phyloP scores from a whole-genome alignment of 768 basidiomycete species.

The Auricularia cornea region DNA sequence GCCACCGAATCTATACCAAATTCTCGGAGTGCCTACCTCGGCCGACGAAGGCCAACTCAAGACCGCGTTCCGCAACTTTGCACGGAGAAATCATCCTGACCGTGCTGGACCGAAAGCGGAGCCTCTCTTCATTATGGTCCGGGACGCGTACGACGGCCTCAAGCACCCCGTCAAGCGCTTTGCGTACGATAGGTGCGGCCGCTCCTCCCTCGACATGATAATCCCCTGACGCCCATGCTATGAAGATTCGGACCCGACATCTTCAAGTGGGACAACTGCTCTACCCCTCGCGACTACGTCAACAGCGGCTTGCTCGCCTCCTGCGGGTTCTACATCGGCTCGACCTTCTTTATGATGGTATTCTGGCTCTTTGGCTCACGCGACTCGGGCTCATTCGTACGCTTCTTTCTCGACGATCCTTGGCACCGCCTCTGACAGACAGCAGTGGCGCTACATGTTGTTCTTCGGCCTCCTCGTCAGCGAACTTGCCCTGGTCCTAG shows the following conservation, averaged over 20 bases:
- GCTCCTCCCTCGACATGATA: background rate
- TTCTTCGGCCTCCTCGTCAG: conserved; percentile 51
- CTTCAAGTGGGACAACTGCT: conserved; percentile 55
- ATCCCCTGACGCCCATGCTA: no score
- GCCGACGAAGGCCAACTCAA: conserved; percentile 64
- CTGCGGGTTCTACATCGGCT: conserved; percentile 57
- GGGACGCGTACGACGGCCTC: conserved; percentile 70
- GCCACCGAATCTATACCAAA: conserved; percentile 69
- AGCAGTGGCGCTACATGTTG: conserved; percentile 83
- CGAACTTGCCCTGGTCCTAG: conserved; percentile 59
- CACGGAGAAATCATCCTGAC: conserved; percentile 70
- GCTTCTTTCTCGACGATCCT: no score
- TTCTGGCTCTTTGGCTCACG: conserved; percentile 53
- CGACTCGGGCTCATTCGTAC: conserved; percentile 56
- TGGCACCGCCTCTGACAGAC: conserved; percentile 1
- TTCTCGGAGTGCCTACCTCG: conserved; percentile 52
- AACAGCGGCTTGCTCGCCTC: conserved; percentile 54
- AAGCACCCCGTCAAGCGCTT: conserved; percentile 71
- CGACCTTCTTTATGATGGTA: conserved; percentile 49
- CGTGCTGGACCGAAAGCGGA: conserved; percentile 45
- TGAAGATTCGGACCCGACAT: conserved; percentile 71
- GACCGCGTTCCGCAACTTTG: conserved; percentile 66
- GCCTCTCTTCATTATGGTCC: conserved; percentile 56
- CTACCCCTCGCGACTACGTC: conserved; percentile 63
- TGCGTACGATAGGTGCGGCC: conserved; percentile 71